A percentile compares a stretch with the other conserved stretches of the same genome.
Conservation (phyloP, 306 rosid genomes). For the Notholithocarpus densiflorus region DNA sequence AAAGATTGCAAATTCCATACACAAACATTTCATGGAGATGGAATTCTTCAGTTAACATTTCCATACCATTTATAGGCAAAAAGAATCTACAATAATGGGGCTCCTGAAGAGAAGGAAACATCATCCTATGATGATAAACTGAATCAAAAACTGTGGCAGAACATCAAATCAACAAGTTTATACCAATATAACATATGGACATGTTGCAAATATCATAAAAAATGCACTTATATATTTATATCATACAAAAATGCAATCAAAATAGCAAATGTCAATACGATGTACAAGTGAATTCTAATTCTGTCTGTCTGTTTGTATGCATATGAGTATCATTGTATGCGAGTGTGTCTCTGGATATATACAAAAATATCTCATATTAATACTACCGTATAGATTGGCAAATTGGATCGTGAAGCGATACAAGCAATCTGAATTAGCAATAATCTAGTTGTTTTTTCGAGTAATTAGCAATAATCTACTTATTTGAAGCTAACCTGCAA, state of each 20-base stretch:
- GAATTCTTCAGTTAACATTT: no score
- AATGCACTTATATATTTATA: background rate
- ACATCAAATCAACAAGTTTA: background rate
- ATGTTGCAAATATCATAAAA: background rate
- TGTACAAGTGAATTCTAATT: no score
- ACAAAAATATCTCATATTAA: no score
- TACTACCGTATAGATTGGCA: background rate
- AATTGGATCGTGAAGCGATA: background rate
- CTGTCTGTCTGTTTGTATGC: no score
- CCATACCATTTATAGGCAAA: no score
- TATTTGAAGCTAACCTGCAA: slow-evolving; percentile 69
- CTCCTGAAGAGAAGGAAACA: background rate
- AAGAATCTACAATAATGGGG: no score
- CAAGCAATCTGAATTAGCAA: slow-evolving; percentile 1
- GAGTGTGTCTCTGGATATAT: no score
- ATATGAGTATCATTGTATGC: no score
- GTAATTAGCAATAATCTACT: slow-evolving; percentile 7
- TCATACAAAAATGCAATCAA: no score
- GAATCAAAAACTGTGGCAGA: background rate
- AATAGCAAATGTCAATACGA: no score
- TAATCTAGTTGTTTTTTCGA: background rate
- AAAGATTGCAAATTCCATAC: no score
- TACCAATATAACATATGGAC: background rate
- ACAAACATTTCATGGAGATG: no score
- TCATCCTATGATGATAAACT: background rate